Evolutionary conservation across 1,284 basidiomycete species (phyloP).

Genomic region (Jaminaea rosea): DNA sequence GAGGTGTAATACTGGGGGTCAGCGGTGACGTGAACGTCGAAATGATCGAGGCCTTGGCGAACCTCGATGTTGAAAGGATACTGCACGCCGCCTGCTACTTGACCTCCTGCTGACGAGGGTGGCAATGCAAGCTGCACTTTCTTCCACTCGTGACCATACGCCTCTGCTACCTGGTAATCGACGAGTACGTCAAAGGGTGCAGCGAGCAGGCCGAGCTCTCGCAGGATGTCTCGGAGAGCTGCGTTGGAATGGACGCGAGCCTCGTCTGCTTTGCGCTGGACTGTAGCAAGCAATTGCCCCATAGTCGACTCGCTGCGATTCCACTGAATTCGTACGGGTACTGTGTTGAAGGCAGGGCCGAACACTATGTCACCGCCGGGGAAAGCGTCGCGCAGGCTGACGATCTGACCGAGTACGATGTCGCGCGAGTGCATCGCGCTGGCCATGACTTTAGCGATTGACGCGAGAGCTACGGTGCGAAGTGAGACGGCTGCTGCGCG

Average conservation of each 20-base stretch:
- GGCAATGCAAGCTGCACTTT: neutral
- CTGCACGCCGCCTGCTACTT: constrained; percentile 8
- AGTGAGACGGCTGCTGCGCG: neutral
- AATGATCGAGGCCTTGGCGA: constrained; percentile 13
- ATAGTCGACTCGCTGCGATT: constrained; percentile 5
- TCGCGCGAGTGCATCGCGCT: constrained; percentile 16
- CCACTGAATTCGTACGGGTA: constrained; percentile 25
- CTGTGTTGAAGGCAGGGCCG: constrained; percentile 40
- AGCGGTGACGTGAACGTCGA: constrained; percentile 24
- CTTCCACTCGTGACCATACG: neutral
- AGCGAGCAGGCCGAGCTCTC: constrained; percentile 1
- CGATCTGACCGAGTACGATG: constrained; percentile 40
- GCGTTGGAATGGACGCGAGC: constrained; percentile 28
- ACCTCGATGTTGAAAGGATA: constrained; percentile 38
- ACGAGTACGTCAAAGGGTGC: constrained; percentile 36
- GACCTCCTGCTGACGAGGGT: neutral
- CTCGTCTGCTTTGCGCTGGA: constrained; percentile 25
- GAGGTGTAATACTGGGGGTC: constrained; percentile 11
- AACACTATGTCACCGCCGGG: constrained; percentile 26
- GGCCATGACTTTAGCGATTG: constrained; percentile 30
- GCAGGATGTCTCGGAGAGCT: constrained; percentile 28
- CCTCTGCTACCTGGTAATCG: constrained; percentile 25
- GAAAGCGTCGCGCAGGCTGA: constrained; percentile 27
- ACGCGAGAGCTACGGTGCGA: neutral
- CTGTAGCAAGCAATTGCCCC: constrained; percentile 8